Conservation (phyloP, 2,329 filamentous ascomycete species). For the Xylariaceae sp. region DNA sequence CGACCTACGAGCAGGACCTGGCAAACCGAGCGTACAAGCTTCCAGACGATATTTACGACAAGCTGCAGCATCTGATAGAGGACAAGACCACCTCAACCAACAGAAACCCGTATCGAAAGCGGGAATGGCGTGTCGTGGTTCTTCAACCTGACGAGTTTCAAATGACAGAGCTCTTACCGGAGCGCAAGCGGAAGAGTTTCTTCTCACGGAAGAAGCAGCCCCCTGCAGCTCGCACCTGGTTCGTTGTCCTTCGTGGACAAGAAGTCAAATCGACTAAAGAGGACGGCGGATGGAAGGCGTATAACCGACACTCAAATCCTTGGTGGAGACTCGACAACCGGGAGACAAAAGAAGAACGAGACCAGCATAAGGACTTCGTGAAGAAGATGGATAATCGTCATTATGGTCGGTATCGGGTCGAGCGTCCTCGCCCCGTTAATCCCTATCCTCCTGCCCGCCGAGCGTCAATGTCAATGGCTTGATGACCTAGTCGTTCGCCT, state of each 20-base stretch:
- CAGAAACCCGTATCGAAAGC: slow-evolving; percentile 31
- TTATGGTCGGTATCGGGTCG: not conserved
- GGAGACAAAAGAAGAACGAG: slow-evolving; percentile 30
- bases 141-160: slow-evolving; percentile 32
- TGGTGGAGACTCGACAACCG: slow-evolving; percentile 33
- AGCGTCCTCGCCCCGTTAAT: not conserved
- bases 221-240: slow-evolving; percentile 21
- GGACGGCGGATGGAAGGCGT: slow-evolving; percentile 31
- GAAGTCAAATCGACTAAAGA: slow-evolving; percentile 36
- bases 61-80: slow-evolving; percentile 28
- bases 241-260: slow-evolving; percentile 34
- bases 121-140: slow-evolving; percentile 36
- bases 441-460: not conserved
- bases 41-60: slow-evolving; percentile 24
- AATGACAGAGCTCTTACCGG: slow-evolving; percentile 35
- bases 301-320: slow-evolving; percentile 32
- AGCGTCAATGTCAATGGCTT: not conserved
- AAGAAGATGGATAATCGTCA: slow-evolving; percentile 23
- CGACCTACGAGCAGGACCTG: slow-evolving; percentile 34
- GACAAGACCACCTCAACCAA: slow-evolving; percentile 32
- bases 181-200: slow-evolving; percentile 32
- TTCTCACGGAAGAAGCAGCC: slow-evolving; percentile 28
- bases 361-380: slow-evolving; percentile 22
- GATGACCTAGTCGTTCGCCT: not conserved
- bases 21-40: slow-evolving; percentile 33